phyloP scores from a whole-genome alignment of 2,329 filamentous ascomycete species.

The Paraconiothyrium brasiliense region DNA sequence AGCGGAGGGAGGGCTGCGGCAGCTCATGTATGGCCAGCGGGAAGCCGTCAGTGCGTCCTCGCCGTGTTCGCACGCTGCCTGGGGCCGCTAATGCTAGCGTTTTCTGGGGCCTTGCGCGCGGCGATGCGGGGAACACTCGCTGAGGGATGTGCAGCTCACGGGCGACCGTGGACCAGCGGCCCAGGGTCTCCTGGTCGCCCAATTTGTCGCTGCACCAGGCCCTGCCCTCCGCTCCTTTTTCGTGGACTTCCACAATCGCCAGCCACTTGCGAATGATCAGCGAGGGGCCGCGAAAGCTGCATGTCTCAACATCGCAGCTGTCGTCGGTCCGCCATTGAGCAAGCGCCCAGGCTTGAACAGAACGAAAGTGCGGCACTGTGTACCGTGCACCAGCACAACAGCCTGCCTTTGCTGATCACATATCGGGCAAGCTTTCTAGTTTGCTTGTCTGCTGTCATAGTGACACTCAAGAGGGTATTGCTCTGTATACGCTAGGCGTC shows the following conservation, averaged over 20 bases:
- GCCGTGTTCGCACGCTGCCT: constrained; percentile 17
- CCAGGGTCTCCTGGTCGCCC: constrained; percentile 19
- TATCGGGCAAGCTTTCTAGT: background rate
- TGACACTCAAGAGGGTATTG: background rate
- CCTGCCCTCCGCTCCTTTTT: constrained; percentile 41
- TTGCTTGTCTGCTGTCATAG: background rate
- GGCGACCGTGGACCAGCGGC: constrained; percentile 6
- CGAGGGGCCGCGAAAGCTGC: background rate
- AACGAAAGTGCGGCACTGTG: background rate
- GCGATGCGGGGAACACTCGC: constrained; percentile 27
- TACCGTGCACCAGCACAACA: background rate
- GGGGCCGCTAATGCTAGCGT: constrained; percentile 23
- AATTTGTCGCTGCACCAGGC: constrained; percentile 16
- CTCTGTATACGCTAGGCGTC: background rate
- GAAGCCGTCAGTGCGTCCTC: constrained; percentile 15
- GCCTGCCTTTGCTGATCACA: background rate
- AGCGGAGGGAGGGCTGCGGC: constrained; percentile 18
- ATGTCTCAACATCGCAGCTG: background rate
- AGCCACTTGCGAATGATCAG: constrained; percentile 23
- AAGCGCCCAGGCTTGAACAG: background rate
- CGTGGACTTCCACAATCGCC: constrained; percentile 34
- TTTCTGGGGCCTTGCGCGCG: constrained; percentile 23
- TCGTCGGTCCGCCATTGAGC: background rate
- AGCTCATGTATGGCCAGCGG: constrained; percentile 25
- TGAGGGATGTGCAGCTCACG: background rate